Conservation (phyloP, 371 early-diverging fungal genomes). For the Mucor circinelloides region DNA sequence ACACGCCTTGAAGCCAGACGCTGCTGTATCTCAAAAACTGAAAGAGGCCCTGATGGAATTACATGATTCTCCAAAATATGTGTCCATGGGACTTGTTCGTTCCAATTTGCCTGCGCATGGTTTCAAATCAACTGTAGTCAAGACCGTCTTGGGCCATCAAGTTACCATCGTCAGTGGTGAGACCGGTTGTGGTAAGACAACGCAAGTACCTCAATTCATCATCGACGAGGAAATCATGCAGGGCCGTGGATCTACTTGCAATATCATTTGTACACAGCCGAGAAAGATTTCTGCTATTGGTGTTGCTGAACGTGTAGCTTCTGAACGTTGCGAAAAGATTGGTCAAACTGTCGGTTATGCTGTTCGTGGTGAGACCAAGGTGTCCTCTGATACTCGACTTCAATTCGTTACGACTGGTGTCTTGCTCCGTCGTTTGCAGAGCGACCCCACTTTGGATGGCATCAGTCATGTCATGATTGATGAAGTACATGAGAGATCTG, state of each 20-base stretch:
- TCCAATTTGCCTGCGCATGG: slow-evolving; percentile 68
- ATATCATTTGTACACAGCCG: slow-evolving; percentile 93
- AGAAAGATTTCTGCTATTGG: slow-evolving; percentile 90
- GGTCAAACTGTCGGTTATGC: slow-evolving; percentile 65
- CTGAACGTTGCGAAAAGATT: slow-evolving; percentile 62
- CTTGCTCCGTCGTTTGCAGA: slow-evolving; percentile 73
- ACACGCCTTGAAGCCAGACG: slow-evolving; percentile 3
- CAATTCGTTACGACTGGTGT: slow-evolving; percentile 89
- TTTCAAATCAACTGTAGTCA: slow-evolving; percentile 58
- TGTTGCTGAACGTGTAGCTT: slow-evolving; percentile 81
- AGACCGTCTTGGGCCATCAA: slow-evolving; percentile 54
- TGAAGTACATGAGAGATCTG: slow-evolving; percentile 81
- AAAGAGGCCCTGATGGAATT: slow-evolving; percentile 29
- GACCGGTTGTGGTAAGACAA: slow-evolving; percentile 86
- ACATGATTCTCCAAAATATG: slow-evolving; percentile 47
- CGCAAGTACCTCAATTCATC: slow-evolving; percentile 92
- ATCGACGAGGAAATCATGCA: slow-evolving; percentile 71
- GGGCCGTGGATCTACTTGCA: slow-evolving; percentile 51
- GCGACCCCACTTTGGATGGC: slow-evolving; percentile 65
- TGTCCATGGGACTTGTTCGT: slow-evolving; percentile 52
- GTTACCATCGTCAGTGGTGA: slow-evolving; percentile 73
- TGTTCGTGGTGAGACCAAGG: slow-evolving; percentile 64
- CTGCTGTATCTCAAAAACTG: slow-evolving; percentile 19
- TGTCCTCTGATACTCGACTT: slow-evolving; percentile 65
- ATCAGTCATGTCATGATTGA: slow-evolving; percentile 79